Evolutionary conservation across 1,139 yeast genomes (phyloP).

Genomic region (Yamadazyma sp.): DNA sequence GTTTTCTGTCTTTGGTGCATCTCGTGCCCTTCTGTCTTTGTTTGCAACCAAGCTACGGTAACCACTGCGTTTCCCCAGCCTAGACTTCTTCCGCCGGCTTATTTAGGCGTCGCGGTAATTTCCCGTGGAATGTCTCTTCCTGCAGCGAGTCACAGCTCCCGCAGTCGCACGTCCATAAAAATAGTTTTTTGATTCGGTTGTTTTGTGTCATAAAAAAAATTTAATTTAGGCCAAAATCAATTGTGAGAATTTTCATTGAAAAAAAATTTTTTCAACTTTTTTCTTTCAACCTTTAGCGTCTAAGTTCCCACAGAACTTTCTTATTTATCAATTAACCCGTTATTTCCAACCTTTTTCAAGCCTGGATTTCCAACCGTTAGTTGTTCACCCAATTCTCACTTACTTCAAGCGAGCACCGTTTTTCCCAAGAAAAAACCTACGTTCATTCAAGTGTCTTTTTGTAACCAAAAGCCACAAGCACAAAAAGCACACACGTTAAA

Average conservation of each 20-base stretch:
- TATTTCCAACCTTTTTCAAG: neutral
- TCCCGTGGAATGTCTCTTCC: no score
- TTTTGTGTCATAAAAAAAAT: conserved; percentile 1
- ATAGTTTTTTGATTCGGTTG: neutral
- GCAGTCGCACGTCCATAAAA: neutral
- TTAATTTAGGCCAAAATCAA: neutral
- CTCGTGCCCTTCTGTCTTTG: no score
- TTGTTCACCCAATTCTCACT: neutral
- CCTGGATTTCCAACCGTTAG: neutral
- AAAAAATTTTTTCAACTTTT: neutral
- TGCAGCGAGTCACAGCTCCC: no score
- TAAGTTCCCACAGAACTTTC: neutral
- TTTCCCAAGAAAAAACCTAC: neutral
- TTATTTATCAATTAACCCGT: neutral
- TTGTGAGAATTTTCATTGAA: neutral
- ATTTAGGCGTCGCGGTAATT: neutral
- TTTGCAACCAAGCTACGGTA: no score
- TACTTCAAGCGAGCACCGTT: no score
- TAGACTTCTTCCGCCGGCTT: neutral
- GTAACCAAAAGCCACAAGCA: neutral
- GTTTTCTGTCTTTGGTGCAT: neutral
- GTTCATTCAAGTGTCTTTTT: neutral
- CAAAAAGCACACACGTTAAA: neutral
- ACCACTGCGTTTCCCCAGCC: neutral
- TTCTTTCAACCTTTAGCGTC: neutral